Evolutionary conservation across 139 green algal species (phyloP).

Genomic region (Tetraselmis striata): DNA sequence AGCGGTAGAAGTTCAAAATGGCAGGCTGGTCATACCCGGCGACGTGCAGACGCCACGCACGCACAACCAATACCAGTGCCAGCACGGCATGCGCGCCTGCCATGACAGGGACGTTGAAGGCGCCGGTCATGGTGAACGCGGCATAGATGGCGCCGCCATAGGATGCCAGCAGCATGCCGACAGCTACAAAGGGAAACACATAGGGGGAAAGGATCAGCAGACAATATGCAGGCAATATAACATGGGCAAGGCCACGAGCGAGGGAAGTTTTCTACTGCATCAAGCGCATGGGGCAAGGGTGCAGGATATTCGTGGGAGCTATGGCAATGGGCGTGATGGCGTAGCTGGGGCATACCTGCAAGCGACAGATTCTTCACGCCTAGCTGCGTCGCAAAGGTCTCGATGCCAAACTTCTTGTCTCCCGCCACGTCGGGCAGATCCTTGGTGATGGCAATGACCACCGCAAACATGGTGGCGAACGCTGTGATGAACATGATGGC

Average conservation of each 20-base stretch:
- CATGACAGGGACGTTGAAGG: conserved; percentile 82
- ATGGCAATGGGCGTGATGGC: no score
- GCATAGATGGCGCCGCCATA: conserved; percentile 73
- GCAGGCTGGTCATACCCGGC: conserved; percentile 52
- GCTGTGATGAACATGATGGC: conserved; percentile 91
- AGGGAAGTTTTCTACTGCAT: no score
- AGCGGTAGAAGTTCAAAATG: conserved; percentile 74
- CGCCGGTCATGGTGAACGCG: conserved; percentile 42
- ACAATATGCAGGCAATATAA: no score
- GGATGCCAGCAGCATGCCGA: conserved; percentile 79
- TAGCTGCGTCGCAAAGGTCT: conserved; percentile 87
- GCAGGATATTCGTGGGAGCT: no score
- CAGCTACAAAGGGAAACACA: neutral
- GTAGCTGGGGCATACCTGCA: neutral
- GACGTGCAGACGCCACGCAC: conserved; percentile 47
- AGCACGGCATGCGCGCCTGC: conserved; percentile 65
- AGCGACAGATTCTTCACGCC: conserved; percentile 42
- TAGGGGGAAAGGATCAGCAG: no score
- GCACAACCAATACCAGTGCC: conserved; percentile 41
- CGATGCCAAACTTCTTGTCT: conserved; percentile 80
- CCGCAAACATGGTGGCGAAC: conserved; percentile 97
- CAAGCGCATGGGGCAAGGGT: no score
- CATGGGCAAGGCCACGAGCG: no score
- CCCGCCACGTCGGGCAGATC: conserved; percentile 95
- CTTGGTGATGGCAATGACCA: conserved; percentile 96